A percentile compares a stretch with the other conserved stretches of the same genome.
These are phyloP conservation scores for Crithidia acanthocephali DNA, from an alignment of 208 protist species.

Conservation along the genomic window DNA sequence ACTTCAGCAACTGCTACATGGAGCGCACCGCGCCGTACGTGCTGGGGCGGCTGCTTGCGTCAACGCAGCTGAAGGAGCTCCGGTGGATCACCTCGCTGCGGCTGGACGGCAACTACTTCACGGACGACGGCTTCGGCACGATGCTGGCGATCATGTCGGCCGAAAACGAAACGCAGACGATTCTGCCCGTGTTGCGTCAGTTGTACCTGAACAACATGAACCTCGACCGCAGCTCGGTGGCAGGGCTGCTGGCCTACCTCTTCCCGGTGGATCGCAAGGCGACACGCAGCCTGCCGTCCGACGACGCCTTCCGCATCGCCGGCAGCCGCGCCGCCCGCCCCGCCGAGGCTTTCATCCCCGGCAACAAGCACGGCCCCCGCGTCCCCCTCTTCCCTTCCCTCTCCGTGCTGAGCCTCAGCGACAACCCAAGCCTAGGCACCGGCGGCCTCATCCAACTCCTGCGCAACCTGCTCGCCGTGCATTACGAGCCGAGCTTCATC, in stretches of 20 bases:
- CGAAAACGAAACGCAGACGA: conserved; percentile 47
- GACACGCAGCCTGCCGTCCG: conserved; percentile 6
- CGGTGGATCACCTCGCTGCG: conserved; percentile 77
- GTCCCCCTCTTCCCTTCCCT: conserved; percentile 72
- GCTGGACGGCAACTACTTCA: conserved; percentile 86
- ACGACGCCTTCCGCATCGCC: conserved; percentile 18
- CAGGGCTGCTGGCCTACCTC: conserved; percentile 68
- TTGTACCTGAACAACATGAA: conserved; percentile 90
- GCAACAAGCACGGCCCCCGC: conserved; percentile 29
- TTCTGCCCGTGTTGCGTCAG: conserved; percentile 69
- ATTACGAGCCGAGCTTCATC: conserved; percentile 52
- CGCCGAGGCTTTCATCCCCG: conserved; percentile 41
- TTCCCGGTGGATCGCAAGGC: conserved; percentile 64
- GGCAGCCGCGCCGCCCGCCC: conserved; percentile 28
- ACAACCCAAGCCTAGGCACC: conserved; percentile 75
- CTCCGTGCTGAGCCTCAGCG: conserved; percentile 70
- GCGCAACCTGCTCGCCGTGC: conserved; percentile 59
- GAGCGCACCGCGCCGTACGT: conserved; percentile 78
- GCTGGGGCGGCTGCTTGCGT: conserved; percentile 63
- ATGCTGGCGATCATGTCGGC: conserved; percentile 70
- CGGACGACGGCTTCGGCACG: conserved; percentile 70
- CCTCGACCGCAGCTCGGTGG: conserved; percentile 54
- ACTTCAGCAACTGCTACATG: conserved; percentile 81
- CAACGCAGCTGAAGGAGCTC: conserved; percentile 57
- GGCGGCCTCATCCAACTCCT: conserved; percentile 57